A percentile compares a stretch with the other conserved stretches of the same genome.
Conservation (phyloP, 169 alveolate genomes). For the Theileria orientalis region DNA sequence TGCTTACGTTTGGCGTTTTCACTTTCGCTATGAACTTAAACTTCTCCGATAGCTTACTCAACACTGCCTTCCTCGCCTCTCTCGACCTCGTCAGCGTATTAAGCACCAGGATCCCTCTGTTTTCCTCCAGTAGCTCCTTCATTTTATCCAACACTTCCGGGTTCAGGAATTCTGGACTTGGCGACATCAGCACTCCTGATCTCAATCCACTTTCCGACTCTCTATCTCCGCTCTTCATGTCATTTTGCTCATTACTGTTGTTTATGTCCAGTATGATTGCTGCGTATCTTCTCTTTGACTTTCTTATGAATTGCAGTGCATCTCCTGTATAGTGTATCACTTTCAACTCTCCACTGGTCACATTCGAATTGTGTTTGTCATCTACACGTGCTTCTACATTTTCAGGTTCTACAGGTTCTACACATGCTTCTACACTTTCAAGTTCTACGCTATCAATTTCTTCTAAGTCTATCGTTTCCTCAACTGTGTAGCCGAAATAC, state of each 20-base stretch:
- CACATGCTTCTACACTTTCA: background rate
- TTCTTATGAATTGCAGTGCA: background rate
- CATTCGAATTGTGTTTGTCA: background rate
- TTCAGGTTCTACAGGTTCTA: background rate
- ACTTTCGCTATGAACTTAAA: slow-evolving; percentile 44
- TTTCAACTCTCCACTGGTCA: background rate
- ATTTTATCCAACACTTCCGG: slow-evolving; percentile 4
- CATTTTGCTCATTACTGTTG: slow-evolving; percentile 40
- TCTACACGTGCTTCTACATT: too few species aligned
- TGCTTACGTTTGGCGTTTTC: slow-evolving; percentile 32
- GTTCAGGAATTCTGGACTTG: slow-evolving; percentile 44
- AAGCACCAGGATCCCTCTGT: slow-evolving; percentile 22
- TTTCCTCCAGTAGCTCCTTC: background rate
- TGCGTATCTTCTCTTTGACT: background rate
- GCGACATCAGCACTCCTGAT: slow-evolving; percentile 41
- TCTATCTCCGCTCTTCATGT: too few species aligned
- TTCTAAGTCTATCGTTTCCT: background rate
- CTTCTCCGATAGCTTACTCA: slow-evolving; percentile 4
- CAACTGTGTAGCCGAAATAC: slow-evolving; percentile 21
- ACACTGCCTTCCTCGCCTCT: slow-evolving; percentile 25
- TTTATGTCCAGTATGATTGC: slow-evolving; percentile 40
- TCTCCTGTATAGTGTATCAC: slow-evolving; percentile 40
- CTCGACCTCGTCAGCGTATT: slow-evolving; percentile 45
- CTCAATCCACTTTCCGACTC: slow-evolving; percentile 1
- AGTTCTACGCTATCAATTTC: background rate